These are phyloP conservation scores for Yarrowia osloensis DNA, from an alignment of 805 yeast species.

Conservation along the genomic window DNA sequence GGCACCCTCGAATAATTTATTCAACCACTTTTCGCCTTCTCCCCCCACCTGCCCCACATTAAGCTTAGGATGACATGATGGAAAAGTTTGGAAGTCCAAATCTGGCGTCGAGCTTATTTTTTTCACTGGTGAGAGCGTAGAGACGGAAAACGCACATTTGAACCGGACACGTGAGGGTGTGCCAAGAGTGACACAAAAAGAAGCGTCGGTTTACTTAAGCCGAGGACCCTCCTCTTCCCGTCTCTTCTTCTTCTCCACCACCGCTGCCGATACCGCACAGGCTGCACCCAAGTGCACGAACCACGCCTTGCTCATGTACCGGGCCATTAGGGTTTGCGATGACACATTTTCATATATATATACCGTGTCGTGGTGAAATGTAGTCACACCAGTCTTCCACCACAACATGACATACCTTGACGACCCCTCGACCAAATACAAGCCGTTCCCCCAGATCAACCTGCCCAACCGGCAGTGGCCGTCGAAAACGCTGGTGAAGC, in stretches of 20 bases:
- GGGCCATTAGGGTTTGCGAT: slow-evolving; percentile 6
- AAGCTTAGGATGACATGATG: neutral
- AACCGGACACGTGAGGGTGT: neutral
- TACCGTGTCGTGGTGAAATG: neutral
- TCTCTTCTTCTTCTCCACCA: neutral
- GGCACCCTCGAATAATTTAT: too few relatives aligned
- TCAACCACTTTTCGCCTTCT: too few relatives aligned
- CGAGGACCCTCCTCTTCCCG: neutral
- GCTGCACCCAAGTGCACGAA: neutral
- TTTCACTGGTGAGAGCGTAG: neutral
- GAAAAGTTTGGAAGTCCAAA: slow-evolving; percentile 16
- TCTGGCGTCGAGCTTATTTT: neutral
- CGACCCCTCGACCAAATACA: slow-evolving; percentile 50
- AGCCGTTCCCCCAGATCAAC: slow-evolving; percentile 54
- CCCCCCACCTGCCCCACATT: too few relatives aligned
- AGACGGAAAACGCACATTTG: neutral
- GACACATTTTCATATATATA: slow-evolving; percentile 24
- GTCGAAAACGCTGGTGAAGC: slow-evolving; percentile 52
- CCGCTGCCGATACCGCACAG: slow-evolving; percentile 14
- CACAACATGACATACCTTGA: slow-evolving; percentile 14
- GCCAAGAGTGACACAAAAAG: neutral
- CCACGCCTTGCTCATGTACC: slow-evolving; percentile 22
- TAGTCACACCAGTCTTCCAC: neutral
- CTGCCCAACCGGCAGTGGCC: slow-evolving; percentile 77
- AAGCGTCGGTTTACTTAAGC: neutral